Conservation (phyloP, 768 basidiomycete species). For the Pleurotus platypus region DNA sequence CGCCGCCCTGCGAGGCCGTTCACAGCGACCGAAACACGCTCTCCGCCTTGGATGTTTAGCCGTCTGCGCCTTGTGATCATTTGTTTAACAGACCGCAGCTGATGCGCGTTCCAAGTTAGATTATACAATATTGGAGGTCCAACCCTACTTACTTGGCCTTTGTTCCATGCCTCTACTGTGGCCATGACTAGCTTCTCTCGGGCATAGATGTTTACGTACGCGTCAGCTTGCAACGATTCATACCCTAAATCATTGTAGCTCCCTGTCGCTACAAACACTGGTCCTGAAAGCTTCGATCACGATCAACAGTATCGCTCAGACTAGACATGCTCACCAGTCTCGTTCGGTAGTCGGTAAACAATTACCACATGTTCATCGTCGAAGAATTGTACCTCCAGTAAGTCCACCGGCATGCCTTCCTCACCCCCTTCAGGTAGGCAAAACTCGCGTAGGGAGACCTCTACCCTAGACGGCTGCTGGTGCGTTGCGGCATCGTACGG, state of each 20-base stretch:
- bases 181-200: constrained; percentile 67
- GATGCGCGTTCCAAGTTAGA: constrained; percentile 9
- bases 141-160: constrained; percentile 54
- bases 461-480: constrained; percentile 36
- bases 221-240: constrained; percentile 42
- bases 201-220: constrained; percentile 48
- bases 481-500: constrained; percentile 40
- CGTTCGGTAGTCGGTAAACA: constrained; percentile 50
- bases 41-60: constrained; percentile 48
- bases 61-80: constrained; percentile 56
- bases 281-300: constrained; percentile 39
- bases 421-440: constrained; percentile 36
- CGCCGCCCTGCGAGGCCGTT: constrained; percentile 74
- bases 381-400: constrained; percentile 74
- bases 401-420: constrained; percentile 32
- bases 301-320: constrained; percentile 25
- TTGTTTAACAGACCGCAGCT: constrained; percentile 48
- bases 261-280: constrained; percentile 60
- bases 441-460: constrained; percentile 55
- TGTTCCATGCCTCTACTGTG: constrained; percentile 52
- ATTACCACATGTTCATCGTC: constrained; percentile 69
- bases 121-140: not conserved
- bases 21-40: constrained; percentile 57
- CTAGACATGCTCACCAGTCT: constrained; percentile 42
- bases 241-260: constrained; percentile 61